Evolutionary conservation across 1,284 basidiomycete genomes (phyloP).

Genomic region (Cryptococcus sp.): DNA sequence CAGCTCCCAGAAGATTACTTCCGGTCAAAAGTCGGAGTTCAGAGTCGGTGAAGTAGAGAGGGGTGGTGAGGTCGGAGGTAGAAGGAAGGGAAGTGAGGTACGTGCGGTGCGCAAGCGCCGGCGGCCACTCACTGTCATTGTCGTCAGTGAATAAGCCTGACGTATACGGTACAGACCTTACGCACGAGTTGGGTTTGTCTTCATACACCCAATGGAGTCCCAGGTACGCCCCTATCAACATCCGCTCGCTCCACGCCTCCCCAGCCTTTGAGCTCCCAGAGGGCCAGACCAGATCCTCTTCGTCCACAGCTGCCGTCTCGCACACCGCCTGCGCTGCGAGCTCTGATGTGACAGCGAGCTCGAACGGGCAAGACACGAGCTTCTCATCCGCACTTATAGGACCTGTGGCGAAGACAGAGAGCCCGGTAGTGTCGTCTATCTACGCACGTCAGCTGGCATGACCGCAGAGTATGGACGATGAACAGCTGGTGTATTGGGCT

Average conservation of each 20-base stretch:
- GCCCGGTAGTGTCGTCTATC: conserved; percentile 54
- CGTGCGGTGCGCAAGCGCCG: conserved; percentile 52
- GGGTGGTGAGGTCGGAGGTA: conserved; percentile 60
- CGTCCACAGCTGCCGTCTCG: conserved; percentile 22
- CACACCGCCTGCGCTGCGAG: conserved; percentile 55
- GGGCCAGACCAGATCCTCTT: conserved; percentile 23
- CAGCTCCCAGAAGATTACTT: conserved; percentile 73
- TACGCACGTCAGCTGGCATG: neutral
- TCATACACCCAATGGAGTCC: conserved; percentile 63
- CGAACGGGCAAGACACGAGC: conserved; percentile 71
- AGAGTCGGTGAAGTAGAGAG: conserved; percentile 63
- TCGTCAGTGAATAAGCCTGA: conserved; percentile 29
- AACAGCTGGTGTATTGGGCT: conserved; percentile 43
- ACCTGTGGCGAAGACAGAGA: conserved; percentile 57
- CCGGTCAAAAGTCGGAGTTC: conserved; percentile 68
- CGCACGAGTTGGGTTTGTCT: conserved; percentile 11
- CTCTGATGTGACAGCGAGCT: conserved; percentile 64
- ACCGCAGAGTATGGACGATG: neutral
- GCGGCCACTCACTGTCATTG: conserved; percentile 19
- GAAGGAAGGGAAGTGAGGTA: conserved; percentile 69
- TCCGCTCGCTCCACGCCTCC: conserved; percentile 62
- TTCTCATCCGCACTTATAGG: conserved; percentile 56
- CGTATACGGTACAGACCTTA: conserved; percentile 8
- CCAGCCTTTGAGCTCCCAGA: conserved; percentile 29
- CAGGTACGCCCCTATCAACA: conserved; percentile 68